Conservation (phyloP, 1,284 basidiomycete species). For the Neonothopanus nambi region DNA sequence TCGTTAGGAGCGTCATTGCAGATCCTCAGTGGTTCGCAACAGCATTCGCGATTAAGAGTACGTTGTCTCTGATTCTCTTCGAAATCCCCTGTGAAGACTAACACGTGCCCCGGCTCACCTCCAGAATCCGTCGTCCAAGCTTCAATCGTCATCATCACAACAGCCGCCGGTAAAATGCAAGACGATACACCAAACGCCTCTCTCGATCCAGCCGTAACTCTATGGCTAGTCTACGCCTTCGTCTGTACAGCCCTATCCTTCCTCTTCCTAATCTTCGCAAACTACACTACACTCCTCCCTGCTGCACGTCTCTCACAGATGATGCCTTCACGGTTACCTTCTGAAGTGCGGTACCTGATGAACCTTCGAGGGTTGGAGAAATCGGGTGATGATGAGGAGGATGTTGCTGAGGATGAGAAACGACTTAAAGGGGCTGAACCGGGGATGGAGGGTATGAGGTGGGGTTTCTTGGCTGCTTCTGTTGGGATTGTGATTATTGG, state of each 20-base stretch:
- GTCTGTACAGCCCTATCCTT: conserved; percentile 38
- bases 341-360: conserved; percentile 33
- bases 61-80: not conserved
- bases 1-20: conserved; percentile 41
- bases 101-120: not conserved
- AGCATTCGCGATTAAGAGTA: conserved; percentile 26
- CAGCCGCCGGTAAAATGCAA: conserved; percentile 43
- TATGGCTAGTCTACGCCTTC: conserved; percentile 45
- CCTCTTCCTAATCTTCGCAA: conserved; percentile 30
- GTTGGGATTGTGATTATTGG: conserved; percentile 37
- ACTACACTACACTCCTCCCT: conserved; percentile 35
- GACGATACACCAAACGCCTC: conserved; percentile 38
- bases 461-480: conserved; percentile 29
- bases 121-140: conserved; percentile 42
- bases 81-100: not conserved
- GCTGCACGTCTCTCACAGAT: conserved; percentile 43
- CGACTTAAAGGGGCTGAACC: conserved; percentile 33
- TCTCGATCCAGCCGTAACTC: conserved; percentile 40
- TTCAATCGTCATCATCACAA: conserved; percentile 46
- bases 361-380: not conserved
- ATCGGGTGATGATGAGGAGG: not conserved
- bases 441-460: conserved; percentile 22
- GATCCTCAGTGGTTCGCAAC: conserved; percentile 46
- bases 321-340: conserved; percentile 30
- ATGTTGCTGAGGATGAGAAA: conserved; percentile 27